Conservation (phyloP, 805 yeast genomes). For the Suhomyces xylopsoci region DNA sequence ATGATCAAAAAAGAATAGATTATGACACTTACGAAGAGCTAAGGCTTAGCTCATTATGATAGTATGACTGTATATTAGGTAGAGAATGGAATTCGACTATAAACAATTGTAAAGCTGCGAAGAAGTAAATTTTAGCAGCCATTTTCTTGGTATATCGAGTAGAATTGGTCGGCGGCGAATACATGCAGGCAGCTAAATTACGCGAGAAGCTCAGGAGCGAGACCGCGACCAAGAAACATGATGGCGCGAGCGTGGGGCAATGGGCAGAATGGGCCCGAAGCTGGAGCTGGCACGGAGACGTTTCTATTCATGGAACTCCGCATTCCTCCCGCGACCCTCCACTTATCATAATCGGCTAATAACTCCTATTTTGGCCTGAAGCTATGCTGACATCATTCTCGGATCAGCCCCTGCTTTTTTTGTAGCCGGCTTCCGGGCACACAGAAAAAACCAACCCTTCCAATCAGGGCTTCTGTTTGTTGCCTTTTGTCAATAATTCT, state of each 20-base stretch:
- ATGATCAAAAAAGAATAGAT: slow-evolving; percentile 9
- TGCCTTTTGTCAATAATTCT: neutral
- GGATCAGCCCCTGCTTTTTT: neutral
- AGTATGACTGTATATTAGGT: neutral
- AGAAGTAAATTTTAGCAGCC: neutral
- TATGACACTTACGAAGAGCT: neutral
- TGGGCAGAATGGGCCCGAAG: neutral
- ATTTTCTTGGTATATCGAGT: neutral
- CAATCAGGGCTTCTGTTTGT: neutral
- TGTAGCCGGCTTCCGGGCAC: neutral
- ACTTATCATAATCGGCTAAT: neutral
- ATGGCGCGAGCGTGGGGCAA: neutral
- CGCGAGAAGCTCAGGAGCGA: neutral
- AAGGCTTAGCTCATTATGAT: neutral
- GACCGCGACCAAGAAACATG: too few species aligned
- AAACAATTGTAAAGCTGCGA: neutral
- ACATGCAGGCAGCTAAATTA: neutral
- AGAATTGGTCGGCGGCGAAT: neutral
- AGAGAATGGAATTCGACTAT: neutral
- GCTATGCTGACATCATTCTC: neutral
- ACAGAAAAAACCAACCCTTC: neutral
- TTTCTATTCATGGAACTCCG: neutral
- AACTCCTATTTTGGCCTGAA: neutral
- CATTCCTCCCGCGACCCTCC: neutral
- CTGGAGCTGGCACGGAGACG: neutral